Evolutionary conservation across 2,329 filamentous ascomycete species (phyloP), one percentile per base, ranked within the genome.

Genomic region (Paecilomyces sp.): DNA sequence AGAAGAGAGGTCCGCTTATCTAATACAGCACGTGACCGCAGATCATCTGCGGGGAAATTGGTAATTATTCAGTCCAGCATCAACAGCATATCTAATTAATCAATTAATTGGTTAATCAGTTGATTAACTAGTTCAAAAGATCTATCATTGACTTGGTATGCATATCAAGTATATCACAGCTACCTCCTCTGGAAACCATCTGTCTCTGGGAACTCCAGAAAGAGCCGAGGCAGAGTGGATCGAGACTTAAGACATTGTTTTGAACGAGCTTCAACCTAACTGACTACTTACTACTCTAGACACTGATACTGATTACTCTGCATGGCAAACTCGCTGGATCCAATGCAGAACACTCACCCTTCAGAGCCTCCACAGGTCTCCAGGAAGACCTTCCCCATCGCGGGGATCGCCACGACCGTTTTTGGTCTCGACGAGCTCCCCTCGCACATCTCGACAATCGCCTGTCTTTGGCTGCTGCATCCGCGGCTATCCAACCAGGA

Each of bases 391-490:
- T 80, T 89, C 65, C 84, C 86, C 62, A 89, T 97, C 72, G 86
- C 88, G 52, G 92, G 92, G 54, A 85, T 97, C 58, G 80, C 89
- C 9, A 85, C 89, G 56, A 89, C 90, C 61, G 81, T 96, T 60
- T 92, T 92, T 74, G 92, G 93, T 18, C 83, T 96, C 1, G 77
- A 86, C 31, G 90, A 96, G 70, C 81, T 96, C 0, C 79, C 85
- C 1, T n/a, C 70, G 13, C 75, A 81, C 13, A 77, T 81, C 3
- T 74, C 72, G 4, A 76, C 80, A 33, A 78, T 96, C 36, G 87
- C 91, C 25, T 90, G 89, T 67, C 83, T 97, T n/a, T 97, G 92
- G 91, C 86, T 97, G 12, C 84, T 97, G 18, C 92, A 97, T 71
- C 90, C 90, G 2, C 85, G 94, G 25, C 81, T 88, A 0, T 82